Conservation (phyloP, 1,284 basidiomycete genomes). For the Butyriboletus appendiculatus region DNA sequence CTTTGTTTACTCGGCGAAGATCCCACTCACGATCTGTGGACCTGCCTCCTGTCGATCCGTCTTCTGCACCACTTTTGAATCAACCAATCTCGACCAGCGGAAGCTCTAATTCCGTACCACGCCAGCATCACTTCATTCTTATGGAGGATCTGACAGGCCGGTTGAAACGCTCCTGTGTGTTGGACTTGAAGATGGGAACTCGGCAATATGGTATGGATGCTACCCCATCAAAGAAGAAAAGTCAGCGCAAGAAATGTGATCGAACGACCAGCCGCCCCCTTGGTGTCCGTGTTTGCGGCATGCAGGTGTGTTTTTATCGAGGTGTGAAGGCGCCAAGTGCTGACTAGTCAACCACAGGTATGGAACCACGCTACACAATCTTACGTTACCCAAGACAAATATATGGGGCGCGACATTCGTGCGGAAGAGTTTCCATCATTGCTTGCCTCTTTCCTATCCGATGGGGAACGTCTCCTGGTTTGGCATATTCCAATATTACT, state of each 20-base stretch:
- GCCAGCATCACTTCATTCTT: conserved; percentile 97
- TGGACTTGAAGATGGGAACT: conserved; percentile 99
- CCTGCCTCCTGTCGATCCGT: conserved; percentile 13
- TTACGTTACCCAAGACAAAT: conserved; percentile 96
- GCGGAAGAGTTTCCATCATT: conserved; percentile 84
- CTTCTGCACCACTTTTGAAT: conserved; percentile 15
- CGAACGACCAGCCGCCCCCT: conserved; percentile 90
- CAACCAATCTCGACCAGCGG: conserved; percentile 36
- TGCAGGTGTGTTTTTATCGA: conserved; percentile 77
- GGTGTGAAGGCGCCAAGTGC: not conserved
- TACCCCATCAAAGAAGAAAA: conserved; percentile 90
- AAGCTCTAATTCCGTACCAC: conserved; percentile 52
- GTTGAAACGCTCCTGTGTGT: conserved; percentile 92
- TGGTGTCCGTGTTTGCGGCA: conserved; percentile 95
- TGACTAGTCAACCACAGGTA: conserved; percentile 55
- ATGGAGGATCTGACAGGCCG: conserved; percentile 98
- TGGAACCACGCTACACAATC: conserved; percentile 84
- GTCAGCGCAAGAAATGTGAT: conserved; percentile 98
- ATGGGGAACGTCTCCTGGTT: conserved; percentile 82
- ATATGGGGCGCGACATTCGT: conserved; percentile 89
- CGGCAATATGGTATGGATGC: conserved; percentile 98
- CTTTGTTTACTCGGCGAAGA: conserved; percentile 45
- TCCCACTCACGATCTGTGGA: conserved; percentile 61
- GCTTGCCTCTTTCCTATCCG: conserved; percentile 81
- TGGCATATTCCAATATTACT: conserved; percentile 93